Percentiles rank a stretch among this genome's conserved stretches.
These are phyloP conservation scores for Solanum infundibuliforme DNA, from an alignment of 257 asterid species.

Conservation along the genomic window DNA sequence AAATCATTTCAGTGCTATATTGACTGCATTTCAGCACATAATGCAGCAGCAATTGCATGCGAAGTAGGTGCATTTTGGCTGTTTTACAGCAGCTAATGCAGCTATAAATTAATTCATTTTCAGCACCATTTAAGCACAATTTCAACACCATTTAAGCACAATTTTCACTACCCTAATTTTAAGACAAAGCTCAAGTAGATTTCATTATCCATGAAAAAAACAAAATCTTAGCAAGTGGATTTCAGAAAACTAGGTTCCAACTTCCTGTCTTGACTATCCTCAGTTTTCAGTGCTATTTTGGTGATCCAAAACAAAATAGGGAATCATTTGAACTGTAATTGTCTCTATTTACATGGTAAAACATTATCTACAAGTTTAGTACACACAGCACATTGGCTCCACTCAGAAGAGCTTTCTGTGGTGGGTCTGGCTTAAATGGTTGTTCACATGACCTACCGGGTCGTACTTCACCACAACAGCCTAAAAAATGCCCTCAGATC, in stretches of 20 bases:
- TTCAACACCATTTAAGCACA: not conserved
- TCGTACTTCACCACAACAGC: slow-evolving; percentile 41
- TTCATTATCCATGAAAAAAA: not conserved
- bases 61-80: not conserved
- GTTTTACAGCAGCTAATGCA: not conserved
- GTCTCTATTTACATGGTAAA: not conserved
- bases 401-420: not conserved
- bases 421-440: not conserved
- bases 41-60: not conserved
- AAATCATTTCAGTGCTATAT: not conserved
- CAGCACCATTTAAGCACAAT: not conserved
- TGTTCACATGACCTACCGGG: not conserved
- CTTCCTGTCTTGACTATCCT: not conserved
- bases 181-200: not conserved
- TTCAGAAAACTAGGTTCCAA: not conserved
- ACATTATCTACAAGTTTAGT: not conserved
- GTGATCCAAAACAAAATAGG: not conserved
- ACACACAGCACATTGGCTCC: not conserved
- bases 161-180: not conserved
- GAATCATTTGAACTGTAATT: not conserved
- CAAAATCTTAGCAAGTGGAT: not conserved
- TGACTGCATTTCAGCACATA: not conserved
- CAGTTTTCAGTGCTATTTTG: not conserved
- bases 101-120: not conserved
- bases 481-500: slow-evolving; percentile 71